Percentiles rank a stretch among this genome's conserved stretches.
phyloP scores from a whole-genome alignment of 306 rosid species.

The Gynostemma pentaphyllum region DNA sequence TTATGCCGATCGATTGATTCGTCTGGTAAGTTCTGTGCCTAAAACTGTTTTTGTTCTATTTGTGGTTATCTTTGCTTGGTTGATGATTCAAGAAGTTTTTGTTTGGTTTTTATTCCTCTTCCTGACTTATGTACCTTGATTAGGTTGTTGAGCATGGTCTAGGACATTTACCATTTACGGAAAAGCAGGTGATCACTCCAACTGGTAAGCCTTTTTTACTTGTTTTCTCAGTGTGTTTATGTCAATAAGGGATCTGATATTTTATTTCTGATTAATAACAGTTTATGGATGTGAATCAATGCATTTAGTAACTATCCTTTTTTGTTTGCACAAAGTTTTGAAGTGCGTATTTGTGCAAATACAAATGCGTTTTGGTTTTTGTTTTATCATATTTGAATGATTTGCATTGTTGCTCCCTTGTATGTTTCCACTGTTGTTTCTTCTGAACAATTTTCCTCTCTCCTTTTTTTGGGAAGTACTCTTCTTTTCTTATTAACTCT shows the following conservation, averaged over 20 bases:
- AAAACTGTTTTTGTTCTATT: neutral
- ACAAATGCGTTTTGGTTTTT: neutral
- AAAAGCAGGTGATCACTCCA: conserved; percentile 87
- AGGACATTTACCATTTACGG: conserved; percentile 95
- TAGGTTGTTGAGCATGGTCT: conserved; percentile 99
- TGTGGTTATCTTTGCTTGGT: neutral
- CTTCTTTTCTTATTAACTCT: too few species aligned
- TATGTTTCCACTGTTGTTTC: neutral
- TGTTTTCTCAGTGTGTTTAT: neutral
- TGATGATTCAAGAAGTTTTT: conserved; percentile 1
- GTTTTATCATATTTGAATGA: neutral
- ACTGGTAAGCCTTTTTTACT: conserved; percentile 53
- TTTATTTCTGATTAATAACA: neutral
- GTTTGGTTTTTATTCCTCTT: conserved; percentile 1
- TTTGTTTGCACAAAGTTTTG: neutral
- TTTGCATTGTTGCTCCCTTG: neutral
- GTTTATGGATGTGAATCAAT: neutral
- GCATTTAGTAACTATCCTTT: neutral
- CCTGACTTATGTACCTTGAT: conserved; percentile 22
- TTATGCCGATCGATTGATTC: conserved; percentile 91
- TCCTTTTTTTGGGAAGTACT: too few species aligned
- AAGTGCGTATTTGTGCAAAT: neutral
- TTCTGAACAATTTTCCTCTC: neutral
- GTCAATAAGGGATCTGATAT: neutral
- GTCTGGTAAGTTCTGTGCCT: conserved; percentile 51